Evolutionary conservation across 2,329 filamentous ascomycete species (phyloP), one percentile per base, ranked within the genome.

Genomic region (Monosporascus sp.): DNA sequence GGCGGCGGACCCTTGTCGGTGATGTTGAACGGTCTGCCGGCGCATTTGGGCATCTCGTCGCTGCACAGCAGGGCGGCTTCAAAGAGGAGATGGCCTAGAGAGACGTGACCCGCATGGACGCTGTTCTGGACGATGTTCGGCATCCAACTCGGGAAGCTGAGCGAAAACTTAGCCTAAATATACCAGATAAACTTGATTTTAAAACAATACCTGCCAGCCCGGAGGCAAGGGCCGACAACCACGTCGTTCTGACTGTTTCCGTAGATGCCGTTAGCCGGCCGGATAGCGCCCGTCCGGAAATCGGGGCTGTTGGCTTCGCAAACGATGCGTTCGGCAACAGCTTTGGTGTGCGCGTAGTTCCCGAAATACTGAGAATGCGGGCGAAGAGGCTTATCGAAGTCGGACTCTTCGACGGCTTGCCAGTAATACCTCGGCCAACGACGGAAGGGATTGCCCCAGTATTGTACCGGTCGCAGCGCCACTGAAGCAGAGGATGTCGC

Each of bases 261-360:
- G 58, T 81, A 82, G 46, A 82, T 74, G 27, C 71, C 74, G 57
- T 80, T 81, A 14, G 75, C 74, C 1, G 80, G 80, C 2, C 81
- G 73, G 57, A 84, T 76, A 48, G 71, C 70, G 7, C 79, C 80
- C 0, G 80, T 82, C 9, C 78, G 73, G 63, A 84, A 78, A 7
- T 65, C 52, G 37, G 57, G 48, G 2, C 20, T 40, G 27, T 68
- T 67, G 6, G 64, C 65, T 7, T 50, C 51, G 45, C 74, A 71
- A 17, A 80, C 69, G 3, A 77, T 56, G 17, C 69, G 65, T 63
- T 80, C 78, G 0, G 74, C 73, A n/a, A 69, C 63, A 1, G 71
- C 68, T 54, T 80, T 80, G 41, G 75, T 70, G 19, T 71, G 70
- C 24, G 76, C 71, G 52, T 80, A 80, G 61, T 78, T 72, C 11